Evolutionary conservation across 192 early-diverging fungal genomes (phyloP), one percentile per base, ranked within the genome.

Genomic region (Powellomyces hirtus): DNA sequence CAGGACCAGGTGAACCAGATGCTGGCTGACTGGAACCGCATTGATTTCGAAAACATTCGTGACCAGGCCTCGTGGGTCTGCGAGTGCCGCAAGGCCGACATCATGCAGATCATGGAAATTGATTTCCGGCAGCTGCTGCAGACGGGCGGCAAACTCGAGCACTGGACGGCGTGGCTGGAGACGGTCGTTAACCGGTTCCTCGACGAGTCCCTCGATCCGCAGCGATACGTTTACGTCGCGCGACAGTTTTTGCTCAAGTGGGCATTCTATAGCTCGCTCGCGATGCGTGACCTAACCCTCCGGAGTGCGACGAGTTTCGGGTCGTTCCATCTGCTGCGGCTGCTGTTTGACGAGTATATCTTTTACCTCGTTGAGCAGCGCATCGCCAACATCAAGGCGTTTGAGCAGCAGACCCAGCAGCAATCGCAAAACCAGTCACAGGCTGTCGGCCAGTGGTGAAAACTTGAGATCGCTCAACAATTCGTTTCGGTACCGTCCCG

Each of bases 271-370:
- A 61, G 63, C 13, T 72, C 75, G 8, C 46, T 81, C 13, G 62
- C 75, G 16, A 71, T 79, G 57, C 72, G 73, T 2, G 75, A 84
- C 51, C 62, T 81, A 31, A 70, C 68, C 24, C 42, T 81, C 22
- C 57, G 73, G 61, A 63, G 65, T 33, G 72, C 70, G 16, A 56
- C 38, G 18, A 81, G 72, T 51, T 62, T 83, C 30, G 82, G 64
- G n/a, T 58, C 58, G 1, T 75, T 84, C 46, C 70, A 77, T 55
- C 64, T 68, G 26, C 33, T 84, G 33, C 56, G 65, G 11, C 29
- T 84, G 24, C 77, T 84, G 63, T 65, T 84, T 44, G 77, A 84
- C 66, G 82, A 84, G 38, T 79, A 77, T 57, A 45, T 81, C 10
- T 66, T 84, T 33, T 79, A 79, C 14, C 38, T 77, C 7, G 75